A percentile compares a stretch with the other conserved stretches of the same genome.
phyloP scores from a whole-genome alignment of 2,329 filamentous ascomycete genomes.

The Pestalotiopsis sp. region DNA sequence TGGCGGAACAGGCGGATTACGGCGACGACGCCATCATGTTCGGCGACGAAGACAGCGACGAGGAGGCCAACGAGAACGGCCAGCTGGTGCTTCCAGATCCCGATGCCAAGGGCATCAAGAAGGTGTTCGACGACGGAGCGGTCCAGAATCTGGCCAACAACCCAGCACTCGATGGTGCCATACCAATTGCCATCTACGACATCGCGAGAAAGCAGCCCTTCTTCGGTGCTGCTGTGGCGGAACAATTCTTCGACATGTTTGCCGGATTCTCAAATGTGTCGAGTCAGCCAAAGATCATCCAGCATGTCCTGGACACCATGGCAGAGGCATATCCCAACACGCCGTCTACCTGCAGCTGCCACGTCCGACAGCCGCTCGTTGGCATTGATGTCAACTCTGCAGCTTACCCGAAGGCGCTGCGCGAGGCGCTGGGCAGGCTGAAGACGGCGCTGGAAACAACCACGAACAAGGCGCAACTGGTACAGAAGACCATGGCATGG shows the following conservation, averaged over 20 bases:
- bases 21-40: slow-evolving; percentile 51
- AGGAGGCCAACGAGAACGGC: slow-evolving; percentile 42
- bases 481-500: slow-evolving; percentile 55
- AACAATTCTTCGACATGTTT: slow-evolving; percentile 81
- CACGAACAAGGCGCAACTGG: slow-evolving; percentile 47
- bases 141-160: slow-evolving; percentile 64
- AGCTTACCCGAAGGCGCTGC: slow-evolving; percentile 74
- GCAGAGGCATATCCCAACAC: slow-evolving; percentile 60
- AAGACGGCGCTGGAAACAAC: slow-evolving; percentile 50
- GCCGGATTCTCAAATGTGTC: slow-evolving; percentile 68
- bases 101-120: slow-evolving; percentile 40
- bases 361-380: slow-evolving; percentile 71
- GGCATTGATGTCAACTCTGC: slow-evolving; percentile 65
- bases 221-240: slow-evolving; percentile 66
- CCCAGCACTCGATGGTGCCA: slow-evolving; percentile 87
- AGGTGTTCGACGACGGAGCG: slow-evolving; percentile 48
- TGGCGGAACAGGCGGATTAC: slow-evolving; percentile 57
- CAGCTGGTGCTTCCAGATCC: slow-evolving; percentile 47
- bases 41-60: slow-evolving; percentile 46
- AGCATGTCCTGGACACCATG: slow-evolving; percentile 73
- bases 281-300: slow-evolving; percentile 66
- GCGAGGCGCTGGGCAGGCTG: slow-evolving; percentile 65
- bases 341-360: slow-evolving; percentile 68
- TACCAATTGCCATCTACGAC: slow-evolving; percentile 90
- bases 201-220: slow-evolving; percentile 79